Evolutionary conservation across 2,329 filamentous ascomycete species (phyloP).

Genomic region (Tolypocladium guangdongense): DNA sequence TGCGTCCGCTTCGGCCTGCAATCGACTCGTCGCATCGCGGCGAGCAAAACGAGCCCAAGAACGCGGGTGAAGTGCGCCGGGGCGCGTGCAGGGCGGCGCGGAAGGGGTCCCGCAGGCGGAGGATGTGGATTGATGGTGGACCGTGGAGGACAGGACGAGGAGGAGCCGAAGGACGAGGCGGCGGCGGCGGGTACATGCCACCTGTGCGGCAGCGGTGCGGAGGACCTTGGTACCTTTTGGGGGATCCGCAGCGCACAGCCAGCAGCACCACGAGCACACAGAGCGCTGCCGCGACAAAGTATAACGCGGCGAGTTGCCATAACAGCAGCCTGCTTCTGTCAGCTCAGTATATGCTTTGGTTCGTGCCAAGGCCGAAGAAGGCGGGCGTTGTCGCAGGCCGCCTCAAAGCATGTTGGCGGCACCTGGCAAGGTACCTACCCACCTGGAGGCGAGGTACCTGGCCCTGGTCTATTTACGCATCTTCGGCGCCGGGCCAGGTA

Average conservation of each 20-base stretch:
- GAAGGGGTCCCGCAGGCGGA: conserved; percentile 20
- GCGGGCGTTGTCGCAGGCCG: not conserved
- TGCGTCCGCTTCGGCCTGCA: not conserved
- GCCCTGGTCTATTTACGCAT: not conserved
- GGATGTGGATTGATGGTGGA: conserved; percentile 10
- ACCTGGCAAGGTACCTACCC: not conserved
- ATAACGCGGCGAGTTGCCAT: not conserved
- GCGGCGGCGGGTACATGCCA: conserved; percentile 5
- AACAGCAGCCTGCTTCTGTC: not conserved
- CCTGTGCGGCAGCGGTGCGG: not conserved
- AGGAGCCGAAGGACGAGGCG: conserved; percentile 8
- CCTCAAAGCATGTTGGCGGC: not conserved
- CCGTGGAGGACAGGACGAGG: conserved; percentile 17
- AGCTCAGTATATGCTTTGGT: not conserved
- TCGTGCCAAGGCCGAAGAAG: not conserved
- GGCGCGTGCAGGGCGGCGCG: conserved; percentile 17
- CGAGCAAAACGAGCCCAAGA: conserved; percentile 57
- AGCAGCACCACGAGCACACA: no score
- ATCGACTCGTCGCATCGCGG: conserved; percentile 25
- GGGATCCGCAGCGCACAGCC: no score
- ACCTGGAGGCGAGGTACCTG: not conserved
- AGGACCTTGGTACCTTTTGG: not conserved
- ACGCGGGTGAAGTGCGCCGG: conserved; percentile 31
- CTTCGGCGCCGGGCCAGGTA: conserved; percentile 4
- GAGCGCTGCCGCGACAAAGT: not conserved